phyloP scores from a whole-genome alignment of 441 rosid genomes.

The Aleurites moluccanus region DNA sequence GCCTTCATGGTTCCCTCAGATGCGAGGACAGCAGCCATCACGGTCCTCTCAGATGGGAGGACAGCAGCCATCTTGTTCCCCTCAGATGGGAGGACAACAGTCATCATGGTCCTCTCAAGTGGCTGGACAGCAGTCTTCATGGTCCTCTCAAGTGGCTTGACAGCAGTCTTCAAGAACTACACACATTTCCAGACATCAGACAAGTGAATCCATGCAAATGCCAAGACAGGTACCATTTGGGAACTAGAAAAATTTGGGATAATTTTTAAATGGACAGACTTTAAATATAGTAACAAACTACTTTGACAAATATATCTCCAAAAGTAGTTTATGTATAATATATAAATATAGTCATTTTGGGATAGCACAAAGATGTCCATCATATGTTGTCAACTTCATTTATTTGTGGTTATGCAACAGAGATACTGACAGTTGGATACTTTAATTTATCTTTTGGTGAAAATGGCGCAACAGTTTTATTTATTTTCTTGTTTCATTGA shows the following conservation, averaged over 20 bases:
- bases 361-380: not conserved
- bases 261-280: not conserved
- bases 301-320: not conserved
- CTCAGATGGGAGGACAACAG: conserved; percentile 33
- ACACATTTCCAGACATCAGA: not conserved
- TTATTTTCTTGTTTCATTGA: no score
- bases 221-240: conserved; percentile 15
- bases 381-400: not conserved
- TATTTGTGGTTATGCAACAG: no score
- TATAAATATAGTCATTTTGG: no score
- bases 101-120: conserved; percentile 6
- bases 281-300: not conserved
- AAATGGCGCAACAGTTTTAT: no score
- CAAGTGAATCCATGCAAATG: not conserved
- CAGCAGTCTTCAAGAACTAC: not conserved
- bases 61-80: conserved; percentile 28
- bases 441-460: no score
- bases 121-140: conserved; percentile 8
- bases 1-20: conserved; percentile 13
- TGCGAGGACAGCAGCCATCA: conserved; percentile 30
- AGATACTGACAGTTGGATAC: no score
- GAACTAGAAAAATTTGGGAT: not conserved
- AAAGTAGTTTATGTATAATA: no score
- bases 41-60: conserved; percentile 26
- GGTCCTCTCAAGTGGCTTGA: conserved; percentile 24